These are phyloP conservation scores for Ophiostoma himal-ulmi DNA, from an alignment of 2,329 filamentous ascomycete genomes.

Conservation along the genomic window DNA sequence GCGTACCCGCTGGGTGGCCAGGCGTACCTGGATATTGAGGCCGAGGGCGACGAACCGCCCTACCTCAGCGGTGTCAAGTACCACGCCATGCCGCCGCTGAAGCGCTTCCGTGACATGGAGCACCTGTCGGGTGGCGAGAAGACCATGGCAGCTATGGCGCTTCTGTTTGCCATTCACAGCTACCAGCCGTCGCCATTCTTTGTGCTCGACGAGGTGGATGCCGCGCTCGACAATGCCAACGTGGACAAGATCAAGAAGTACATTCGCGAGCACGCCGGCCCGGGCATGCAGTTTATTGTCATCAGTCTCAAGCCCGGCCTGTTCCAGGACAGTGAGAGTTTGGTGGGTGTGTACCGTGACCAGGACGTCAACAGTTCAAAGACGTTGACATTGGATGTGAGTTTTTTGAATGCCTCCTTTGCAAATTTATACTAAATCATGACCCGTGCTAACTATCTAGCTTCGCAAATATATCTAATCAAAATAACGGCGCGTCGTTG, in stretches of 20 bases:
- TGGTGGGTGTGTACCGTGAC: conserved; percentile 93
- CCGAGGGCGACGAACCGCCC: conserved; percentile 83
- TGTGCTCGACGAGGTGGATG: conserved; percentile 95
- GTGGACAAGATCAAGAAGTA: conserved; percentile 96
- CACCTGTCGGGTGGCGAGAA: conserved; percentile 96
- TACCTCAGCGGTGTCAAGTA: conserved; percentile 97
- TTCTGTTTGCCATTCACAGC: conserved; percentile 93
- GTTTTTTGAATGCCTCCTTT: conserved; percentile 34
- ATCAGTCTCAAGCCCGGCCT: conserved; percentile 93
- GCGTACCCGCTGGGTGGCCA: conserved; percentile 91
- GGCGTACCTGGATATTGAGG: conserved; percentile 82
- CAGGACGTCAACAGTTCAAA: conserved; percentile 89
- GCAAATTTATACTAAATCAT: background rate
- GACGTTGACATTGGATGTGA: conserved; percentile 90
- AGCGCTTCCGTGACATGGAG: conserved; percentile 99
- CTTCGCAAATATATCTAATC: conserved; percentile 24
- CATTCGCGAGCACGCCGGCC: conserved; percentile 85
- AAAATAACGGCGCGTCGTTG: background rate
- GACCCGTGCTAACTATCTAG: conserved; percentile 5
- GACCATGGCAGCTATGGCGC: conserved; percentile 94
- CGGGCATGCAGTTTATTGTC: conserved; percentile 98
- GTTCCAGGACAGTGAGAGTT: conserved; percentile 92
- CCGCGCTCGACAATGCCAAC: conserved; percentile 95
- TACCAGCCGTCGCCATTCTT: conserved; percentile 97
- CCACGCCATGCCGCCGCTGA: conserved; percentile 96